Percentiles rank a stretch among this genome's conserved stretches.
Conservation (phyloP, 176 grass and related monocot species). For the Areca catechu region DNA sequence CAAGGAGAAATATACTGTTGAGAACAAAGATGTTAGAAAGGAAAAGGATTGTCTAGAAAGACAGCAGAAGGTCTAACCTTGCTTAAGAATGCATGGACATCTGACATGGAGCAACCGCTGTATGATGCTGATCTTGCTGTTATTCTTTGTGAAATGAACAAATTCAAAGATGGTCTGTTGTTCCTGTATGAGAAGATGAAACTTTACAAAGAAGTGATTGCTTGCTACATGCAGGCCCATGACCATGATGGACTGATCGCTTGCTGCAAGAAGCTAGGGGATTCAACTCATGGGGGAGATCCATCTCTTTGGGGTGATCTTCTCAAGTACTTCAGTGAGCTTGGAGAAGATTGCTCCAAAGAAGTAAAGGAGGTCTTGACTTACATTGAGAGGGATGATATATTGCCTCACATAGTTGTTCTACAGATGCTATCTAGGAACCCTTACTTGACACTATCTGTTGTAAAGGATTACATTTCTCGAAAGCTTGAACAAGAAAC, state of each 20-base stretch:
- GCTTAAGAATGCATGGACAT: conserved; percentile 79
- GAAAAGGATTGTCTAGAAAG: conserved; percentile 56
- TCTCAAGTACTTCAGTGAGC: conserved; percentile 93
- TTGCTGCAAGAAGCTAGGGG: conserved; percentile 86
- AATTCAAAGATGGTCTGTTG: conserved; percentile 76
- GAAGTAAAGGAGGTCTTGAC: conserved; percentile 95
- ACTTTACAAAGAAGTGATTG: conserved; percentile 90
- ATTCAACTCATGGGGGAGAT: conserved; percentile 82
- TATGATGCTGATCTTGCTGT: conserved; percentile 88
- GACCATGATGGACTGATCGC: conserved; percentile 95
- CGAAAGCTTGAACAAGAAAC: conserved; percentile 95
- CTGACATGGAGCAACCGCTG: conserved; percentile 75
- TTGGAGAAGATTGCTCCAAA: conserved; percentile 90
- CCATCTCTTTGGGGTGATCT: conserved; percentile 87
- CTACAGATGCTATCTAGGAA: conserved; percentile 88
- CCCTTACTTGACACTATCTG: conserved; percentile 70
- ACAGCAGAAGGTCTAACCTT: conserved; percentile 59
- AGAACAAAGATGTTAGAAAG: conserved; percentile 32
- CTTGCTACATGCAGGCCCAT: conserved; percentile 91
- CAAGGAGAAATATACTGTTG: conserved; percentile 31
- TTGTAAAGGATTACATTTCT: conserved; percentile 97
- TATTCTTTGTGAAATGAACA: conserved; percentile 88
- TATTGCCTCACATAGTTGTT: conserved; percentile 84
- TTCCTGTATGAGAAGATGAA: conserved; percentile 98
- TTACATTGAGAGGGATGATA: conserved; percentile 88